Evolutionary conservation across 805 yeast genomes (phyloP).

Genomic region (Nakazawaea ernobii): DNA sequence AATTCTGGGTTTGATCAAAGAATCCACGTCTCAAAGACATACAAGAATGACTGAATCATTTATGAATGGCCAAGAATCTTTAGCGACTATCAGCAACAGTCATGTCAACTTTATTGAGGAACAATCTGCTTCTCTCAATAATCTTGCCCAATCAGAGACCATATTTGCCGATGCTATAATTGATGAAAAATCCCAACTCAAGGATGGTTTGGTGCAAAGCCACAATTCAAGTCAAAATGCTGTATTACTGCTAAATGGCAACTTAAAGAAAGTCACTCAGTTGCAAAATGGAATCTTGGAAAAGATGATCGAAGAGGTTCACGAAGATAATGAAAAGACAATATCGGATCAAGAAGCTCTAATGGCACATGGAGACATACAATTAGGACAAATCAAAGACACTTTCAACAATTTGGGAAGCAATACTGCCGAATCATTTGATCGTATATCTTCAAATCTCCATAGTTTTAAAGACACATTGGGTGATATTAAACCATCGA

Average conservation of each 20-base stretch:
- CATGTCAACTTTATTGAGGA: background rate
- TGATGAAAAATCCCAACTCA: background rate
- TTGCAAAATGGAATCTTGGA: background rate
- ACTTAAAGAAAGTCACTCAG: background rate
- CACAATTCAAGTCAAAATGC: background rate
- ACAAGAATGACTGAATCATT: background rate
- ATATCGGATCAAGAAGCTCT: no score
- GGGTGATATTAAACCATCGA: background rate
- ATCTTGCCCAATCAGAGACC: slow-evolving; percentile 2
- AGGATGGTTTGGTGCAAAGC: background rate
- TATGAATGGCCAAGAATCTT: background rate
- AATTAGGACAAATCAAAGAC: background rate
- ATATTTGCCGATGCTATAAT: background rate
- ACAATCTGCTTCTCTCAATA: background rate
- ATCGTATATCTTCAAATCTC: background rate
- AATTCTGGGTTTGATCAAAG: background rate
- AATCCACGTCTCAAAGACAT: background rate
- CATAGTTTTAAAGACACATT: background rate
- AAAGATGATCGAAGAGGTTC: background rate
- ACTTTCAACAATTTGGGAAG: background rate
- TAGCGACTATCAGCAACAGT: background rate
- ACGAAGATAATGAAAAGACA: no score
- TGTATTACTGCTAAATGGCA: background rate
- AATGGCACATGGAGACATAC: background rate
- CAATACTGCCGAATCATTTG: background rate